Percentiles rank a stretch among this genome's conserved stretches.
Conservation (phyloP, 345 rosid species). For the Gossypium bickii region DNA sequence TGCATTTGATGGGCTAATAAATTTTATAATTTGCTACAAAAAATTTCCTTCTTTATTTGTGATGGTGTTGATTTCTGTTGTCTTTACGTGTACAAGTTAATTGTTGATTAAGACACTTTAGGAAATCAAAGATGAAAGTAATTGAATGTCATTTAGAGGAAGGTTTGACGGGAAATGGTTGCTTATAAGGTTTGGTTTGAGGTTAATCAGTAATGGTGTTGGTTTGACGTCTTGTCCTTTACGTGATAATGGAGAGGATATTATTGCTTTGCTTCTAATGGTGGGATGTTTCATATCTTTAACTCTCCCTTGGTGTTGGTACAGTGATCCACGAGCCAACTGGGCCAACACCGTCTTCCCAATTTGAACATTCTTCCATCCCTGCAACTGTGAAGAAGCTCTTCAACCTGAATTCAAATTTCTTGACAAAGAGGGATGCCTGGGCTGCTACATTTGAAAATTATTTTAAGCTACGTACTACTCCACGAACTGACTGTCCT, state of each 20-base stretch:
- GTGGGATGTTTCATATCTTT: constrained; percentile 4
- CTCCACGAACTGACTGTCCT: constrained; percentile 95
- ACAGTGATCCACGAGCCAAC: constrained; percentile 84
- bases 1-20: no score
- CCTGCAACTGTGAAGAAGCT: constrained; percentile 98
- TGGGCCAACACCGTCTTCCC: constrained; percentile 79
- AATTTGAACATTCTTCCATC: constrained; percentile 89
- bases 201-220: no score
- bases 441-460: constrained; percentile 97
- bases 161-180: neutral
- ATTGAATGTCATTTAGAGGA: neutral
- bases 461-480: constrained; percentile 57
- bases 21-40: neutral
- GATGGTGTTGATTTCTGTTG: neutral
- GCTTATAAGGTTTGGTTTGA: neutral
- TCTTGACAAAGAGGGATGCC: constrained; percentile 94
- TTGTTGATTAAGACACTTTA: neutral
- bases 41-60: neutral
- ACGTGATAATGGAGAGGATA: neutral
- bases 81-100: neutral
- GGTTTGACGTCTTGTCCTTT: neutral
- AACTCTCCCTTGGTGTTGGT: constrained; percentile 18
- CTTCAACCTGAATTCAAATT: constrained; percentile 78
- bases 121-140: neutral
- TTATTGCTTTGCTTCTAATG: constrained; percentile 5